Evolutionary conservation across 352 stramenopile species (phyloP), one percentile per base, ranked within the genome.

Genomic region (Thalassiosira mediterranea): DNA sequence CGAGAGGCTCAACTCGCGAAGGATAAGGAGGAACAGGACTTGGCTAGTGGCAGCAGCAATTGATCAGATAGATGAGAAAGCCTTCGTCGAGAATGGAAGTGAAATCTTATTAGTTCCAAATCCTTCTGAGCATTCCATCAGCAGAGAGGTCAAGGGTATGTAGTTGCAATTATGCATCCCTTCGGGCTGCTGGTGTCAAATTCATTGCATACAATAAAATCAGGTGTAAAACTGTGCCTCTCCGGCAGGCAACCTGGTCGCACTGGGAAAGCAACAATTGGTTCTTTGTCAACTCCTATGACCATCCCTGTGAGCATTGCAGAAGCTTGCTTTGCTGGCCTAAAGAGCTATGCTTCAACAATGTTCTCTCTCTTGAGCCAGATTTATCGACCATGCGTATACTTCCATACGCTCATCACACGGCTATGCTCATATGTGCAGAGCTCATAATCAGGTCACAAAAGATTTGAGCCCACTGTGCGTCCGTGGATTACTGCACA

Each of bases 121-220:
- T n/a, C n/a, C n/a, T n/a, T n/a, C n/a, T n/a, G n/a, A n/a, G n/a
- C n/a, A n/a, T n/a, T n/a, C n/a, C n/a, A n/a, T n/a, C n/a, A n/a
- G n/a, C n/a, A n/a, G n/a, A 46, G 54, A 15, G 54, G 64, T 5
- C 49, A 38, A 23, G 62, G 53, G 58, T 68, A 32, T 31, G 60
- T 74, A 38, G 26, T 51, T 23, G 76, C 76, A 37, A 63, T 92
- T 4, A 44, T 92, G n/a, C 81, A 32, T 86, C 70, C 42, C 69
- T 93, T 13, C 68, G 84, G 17, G 77, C 77, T 34, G 71, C 72
- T 21, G 81, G 82, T 4, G 80, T 93, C 3, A 82, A 91, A 48
- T 93, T 91, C 62, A 11, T 93, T 54, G 64, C 71, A 29, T 84
- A 23, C 63, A 90, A 90, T 65, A 88, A 77, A 3, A 80, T 88